Evolutionary conservation across 2,329 filamentous ascomycete species (phyloP), one percentile per base, ranked within the genome.

Genomic region (Colletotrichum euphorbiae): DNA sequence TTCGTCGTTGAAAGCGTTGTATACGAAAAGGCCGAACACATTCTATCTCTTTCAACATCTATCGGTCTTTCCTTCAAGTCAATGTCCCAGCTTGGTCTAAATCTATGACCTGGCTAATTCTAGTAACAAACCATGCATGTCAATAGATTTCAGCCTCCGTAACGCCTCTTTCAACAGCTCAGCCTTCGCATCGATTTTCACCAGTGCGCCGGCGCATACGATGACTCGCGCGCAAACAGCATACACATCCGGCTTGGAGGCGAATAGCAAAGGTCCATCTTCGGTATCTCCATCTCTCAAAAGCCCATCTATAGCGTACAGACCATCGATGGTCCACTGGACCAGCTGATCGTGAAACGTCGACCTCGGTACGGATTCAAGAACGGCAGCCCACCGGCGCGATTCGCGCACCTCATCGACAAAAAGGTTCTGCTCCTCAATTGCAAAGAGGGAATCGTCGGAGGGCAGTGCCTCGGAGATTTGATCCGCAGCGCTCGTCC

Each of bases 401-500:
- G 89, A 84, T 77, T 98, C 94, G 54, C 89, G 84, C 6, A 93
- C 87, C 72, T 94, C 90, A 76, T 98, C 95, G 56, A 95, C 83
- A 77, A 93, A 98, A n/a, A 98, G 84, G 76, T 99, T 99, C 76
- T 97, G 94, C 77, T 97, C 94, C 79, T 99, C 96, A 63, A 93
- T 86, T 0, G 87, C 90, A 76, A 99, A 99, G 0, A 99, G 86
- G 3, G 90, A 84, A 70, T 89, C 87, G 74, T 93, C 87, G 72
- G 85, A 82, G 62, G 80, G 78, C 73, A 88, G 76, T 4, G 86
- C 84, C 8, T 75, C 70, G 3, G 74, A 69, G 19, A 90, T 79
- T 64, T 84, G 81, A 1, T 72, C 57, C 24, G 75, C 74, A 0
- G 82, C 80, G 0, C 80, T 57, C 5, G 71, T 46, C 74, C 76